Evolutionary conservation across 352 stramenopile species (phyloP).

Genomic region (Blastocystis sp.): DNA sequence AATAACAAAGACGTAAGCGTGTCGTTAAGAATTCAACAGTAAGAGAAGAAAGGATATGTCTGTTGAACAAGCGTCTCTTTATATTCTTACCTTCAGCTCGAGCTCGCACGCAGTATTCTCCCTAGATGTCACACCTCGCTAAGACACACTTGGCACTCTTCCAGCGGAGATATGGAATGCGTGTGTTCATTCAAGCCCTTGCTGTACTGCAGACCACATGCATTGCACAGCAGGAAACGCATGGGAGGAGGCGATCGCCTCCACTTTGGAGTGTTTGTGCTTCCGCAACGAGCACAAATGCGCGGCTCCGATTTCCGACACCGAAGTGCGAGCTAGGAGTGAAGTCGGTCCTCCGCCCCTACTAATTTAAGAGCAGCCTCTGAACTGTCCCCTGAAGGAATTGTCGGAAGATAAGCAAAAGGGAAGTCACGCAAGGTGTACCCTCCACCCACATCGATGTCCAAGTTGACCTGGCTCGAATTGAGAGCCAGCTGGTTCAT

Average conservation of each 20-base stretch:
- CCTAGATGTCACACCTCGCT: background rate
- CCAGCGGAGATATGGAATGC: slow-evolving; percentile 25
- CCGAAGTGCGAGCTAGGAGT: background rate
- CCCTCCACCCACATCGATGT: slow-evolving; percentile 20
- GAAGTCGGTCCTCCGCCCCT: background rate
- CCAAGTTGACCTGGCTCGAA: background rate
- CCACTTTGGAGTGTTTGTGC: slow-evolving; percentile 36
- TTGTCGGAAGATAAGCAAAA: slow-evolving; percentile 25
- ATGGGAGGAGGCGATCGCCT: slow-evolving; percentile 4
- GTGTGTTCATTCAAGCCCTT: background rate
- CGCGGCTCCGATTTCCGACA: background rate
- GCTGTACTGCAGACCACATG: slow-evolving; percentile 35
- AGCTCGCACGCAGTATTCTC: slow-evolving; percentile 24
- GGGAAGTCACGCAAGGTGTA: slow-evolving; percentile 36
- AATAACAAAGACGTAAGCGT: slow-evolving; percentile 40
- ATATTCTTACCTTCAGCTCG: slow-evolving; percentile 5
- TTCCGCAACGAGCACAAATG: slow-evolving; percentile 31
- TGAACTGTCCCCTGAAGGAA: slow-evolving; percentile 21
- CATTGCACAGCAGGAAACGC: slow-evolving; percentile 45
- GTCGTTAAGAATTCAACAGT: background rate
- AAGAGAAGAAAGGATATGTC: slow-evolving; percentile 29
- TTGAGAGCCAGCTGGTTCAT: background rate
- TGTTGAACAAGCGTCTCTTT: slow-evolving; percentile 14
- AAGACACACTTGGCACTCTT: slow-evolving; percentile 33
- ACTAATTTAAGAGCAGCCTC: background rate